Conservation (phyloP, 352 stramenopile species). For the Phytophthora sp. region DNA sequence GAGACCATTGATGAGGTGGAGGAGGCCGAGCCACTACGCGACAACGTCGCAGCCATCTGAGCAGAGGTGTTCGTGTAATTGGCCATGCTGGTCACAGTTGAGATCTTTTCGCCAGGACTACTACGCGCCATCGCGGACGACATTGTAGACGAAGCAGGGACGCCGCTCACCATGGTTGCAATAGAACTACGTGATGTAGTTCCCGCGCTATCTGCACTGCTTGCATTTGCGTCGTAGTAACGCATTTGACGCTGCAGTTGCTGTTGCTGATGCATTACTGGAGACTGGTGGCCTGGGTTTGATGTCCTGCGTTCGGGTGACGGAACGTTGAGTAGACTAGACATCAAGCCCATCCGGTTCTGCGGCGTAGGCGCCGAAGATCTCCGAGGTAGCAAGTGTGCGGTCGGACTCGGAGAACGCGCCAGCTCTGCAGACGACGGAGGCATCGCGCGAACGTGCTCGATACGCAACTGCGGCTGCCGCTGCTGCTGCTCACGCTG, state of each 20-base stretch:
- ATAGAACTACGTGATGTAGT: constrained; percentile 24
- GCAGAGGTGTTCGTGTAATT: constrained; percentile 29
- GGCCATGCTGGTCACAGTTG: constrained; percentile 24
- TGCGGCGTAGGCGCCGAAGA: constrained; percentile 21
- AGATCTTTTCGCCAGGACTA: constrained; percentile 29
- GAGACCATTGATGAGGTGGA: constrained; percentile 39
- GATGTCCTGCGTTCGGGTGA: constrained; percentile 58
- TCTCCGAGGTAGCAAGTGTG: constrained; percentile 59
- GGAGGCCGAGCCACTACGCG: constrained; percentile 35
- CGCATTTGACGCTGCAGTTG: constrained; percentile 38
- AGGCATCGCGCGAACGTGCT: constrained; percentile 27
- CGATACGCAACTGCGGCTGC: constrained; percentile 31
- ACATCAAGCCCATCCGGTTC: constrained; percentile 80
- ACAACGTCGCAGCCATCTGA: constrained; percentile 36
- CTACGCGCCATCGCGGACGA: constrained; percentile 25
- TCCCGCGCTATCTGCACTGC: constrained; percentile 15
- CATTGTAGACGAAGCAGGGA: constrained; percentile 38
- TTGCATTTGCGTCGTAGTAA: constrained; percentile 43
- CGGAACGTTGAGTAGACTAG: constrained; percentile 76
- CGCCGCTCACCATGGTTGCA: constrained; percentile 33
- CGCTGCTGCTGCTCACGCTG: constrained; percentile 21
- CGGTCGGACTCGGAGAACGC: constrained; percentile 53
- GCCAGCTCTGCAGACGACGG: constrained; percentile 34
- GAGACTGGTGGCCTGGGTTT: constrained; percentile 46
- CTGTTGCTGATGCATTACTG: constrained; percentile 49